phyloP scores from a whole-genome alignment of 805 yeast genomes.

The Lipomyces sp. region DNA sequence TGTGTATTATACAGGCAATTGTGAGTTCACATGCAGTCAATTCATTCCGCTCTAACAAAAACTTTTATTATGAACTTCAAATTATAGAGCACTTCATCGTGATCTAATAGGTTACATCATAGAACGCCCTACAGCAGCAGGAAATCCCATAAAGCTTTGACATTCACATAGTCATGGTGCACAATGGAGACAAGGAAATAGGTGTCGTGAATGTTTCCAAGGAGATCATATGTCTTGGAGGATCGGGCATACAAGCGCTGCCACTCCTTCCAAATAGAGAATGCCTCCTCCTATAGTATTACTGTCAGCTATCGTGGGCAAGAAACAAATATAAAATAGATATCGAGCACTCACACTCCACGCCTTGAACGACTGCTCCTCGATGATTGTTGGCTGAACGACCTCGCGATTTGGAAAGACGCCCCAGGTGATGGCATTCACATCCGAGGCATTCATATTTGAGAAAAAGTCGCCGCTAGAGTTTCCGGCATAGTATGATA shows the following conservation, averaged over 20 bases:
- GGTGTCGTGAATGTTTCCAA: slow-evolving; percentile 57
- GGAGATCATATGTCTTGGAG: slow-evolving; percentile 54
- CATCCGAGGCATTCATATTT: slow-evolving; percentile 48
- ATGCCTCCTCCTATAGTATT: slow-evolving; percentile 95
- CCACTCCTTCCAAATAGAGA: slow-evolving; percentile 90
- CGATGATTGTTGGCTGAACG: slow-evolving; percentile 87
- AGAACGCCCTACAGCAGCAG: too few species aligned
- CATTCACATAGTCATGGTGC: slow-evolving; percentile 76
- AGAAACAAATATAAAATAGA: too few species aligned
- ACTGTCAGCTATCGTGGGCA: too few species aligned
- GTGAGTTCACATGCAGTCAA: too few species aligned
- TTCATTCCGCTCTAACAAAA: too few species aligned
- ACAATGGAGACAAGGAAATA: slow-evolving; percentile 80
- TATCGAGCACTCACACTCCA: too few species aligned
- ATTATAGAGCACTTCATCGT: too few species aligned
- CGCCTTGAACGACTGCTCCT: slow-evolving; percentile 86
- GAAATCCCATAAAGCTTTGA: slow-evolving; percentile 72
- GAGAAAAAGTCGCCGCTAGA: slow-evolving; percentile 49
- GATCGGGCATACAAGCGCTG: slow-evolving; percentile 64
- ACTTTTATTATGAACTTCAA: too few species aligned
- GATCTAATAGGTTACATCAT: too few species aligned
- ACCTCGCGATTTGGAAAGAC: slow-evolving; percentile 89
- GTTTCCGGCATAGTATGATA: too few species aligned
- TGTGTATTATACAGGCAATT: not conserved
- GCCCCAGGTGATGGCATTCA: slow-evolving; percentile 90